phyloP scores from a whole-genome alignment of 192 early-diverging fungal species.

The Umbelopsis vinacea region DNA sequence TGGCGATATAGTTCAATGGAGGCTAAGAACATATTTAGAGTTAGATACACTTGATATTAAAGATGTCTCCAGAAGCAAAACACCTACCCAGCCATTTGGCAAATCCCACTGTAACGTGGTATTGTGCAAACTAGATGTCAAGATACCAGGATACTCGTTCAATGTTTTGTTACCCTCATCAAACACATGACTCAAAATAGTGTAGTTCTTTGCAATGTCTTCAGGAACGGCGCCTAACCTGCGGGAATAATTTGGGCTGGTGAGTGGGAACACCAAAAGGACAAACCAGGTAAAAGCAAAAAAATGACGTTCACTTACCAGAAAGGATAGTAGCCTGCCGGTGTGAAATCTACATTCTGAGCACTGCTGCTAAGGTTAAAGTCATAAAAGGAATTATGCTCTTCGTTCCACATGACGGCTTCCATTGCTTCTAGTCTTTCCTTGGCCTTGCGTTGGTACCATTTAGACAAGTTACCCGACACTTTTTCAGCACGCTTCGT shows the following conservation, averaged over 20 bases:
- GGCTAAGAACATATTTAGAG: conserved; percentile 30
- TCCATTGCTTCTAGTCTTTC: conserved; percentile 53
- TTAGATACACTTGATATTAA: not conserved
- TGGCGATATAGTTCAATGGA: conserved; percentile 60
- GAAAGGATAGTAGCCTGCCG: conserved; percentile 63
- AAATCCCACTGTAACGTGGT: conserved; percentile 76
- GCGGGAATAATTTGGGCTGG: not conserved
- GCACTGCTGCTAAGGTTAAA: conserved; percentile 49
- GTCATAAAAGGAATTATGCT: conserved; percentile 54
- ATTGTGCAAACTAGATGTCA: conserved; percentile 57
- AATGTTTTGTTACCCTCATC: conserved; percentile 37
- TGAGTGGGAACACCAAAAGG: not conserved
- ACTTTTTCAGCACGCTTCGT: not conserved
- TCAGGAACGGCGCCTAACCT: conserved; percentile 32
- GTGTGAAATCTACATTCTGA: conserved; percentile 43
- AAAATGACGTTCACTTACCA: conserved; percentile 49
- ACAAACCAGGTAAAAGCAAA: conserved; percentile 4
- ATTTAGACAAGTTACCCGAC: not conserved
- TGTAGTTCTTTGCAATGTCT: conserved; percentile 27
- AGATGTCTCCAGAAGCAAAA: not conserved
- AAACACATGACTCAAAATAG: conserved; percentile 44
- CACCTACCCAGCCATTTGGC: conserved; percentile 61
- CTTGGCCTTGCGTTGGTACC: conserved; percentile 40
- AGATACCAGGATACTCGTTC: conserved; percentile 56
- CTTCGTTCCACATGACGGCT: conserved; percentile 54